Evolutionary conservation across 2,329 filamentous ascomycete species (phyloP), one percentile per base, ranked within the genome.

Genomic region (Arachnomyces sp.): DNA sequence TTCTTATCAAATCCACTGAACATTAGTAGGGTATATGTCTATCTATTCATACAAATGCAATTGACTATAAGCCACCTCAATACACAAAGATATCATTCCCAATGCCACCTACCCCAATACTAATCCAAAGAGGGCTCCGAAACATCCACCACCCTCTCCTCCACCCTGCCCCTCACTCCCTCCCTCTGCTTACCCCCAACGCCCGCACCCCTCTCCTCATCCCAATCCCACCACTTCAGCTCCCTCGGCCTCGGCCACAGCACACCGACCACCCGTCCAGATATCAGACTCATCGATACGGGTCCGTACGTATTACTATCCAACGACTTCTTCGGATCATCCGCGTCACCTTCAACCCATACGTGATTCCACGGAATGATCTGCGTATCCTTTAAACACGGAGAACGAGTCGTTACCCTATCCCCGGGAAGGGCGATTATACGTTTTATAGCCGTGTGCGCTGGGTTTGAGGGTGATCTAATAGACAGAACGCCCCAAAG

Each of bases 221-320:
- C 60, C 63, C 64, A 63, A 46, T 59, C 56, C 45, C 45, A 45
- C 61, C 58, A 65, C 37, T 55, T 51, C 40, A 63, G 49, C 54
- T 45, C 52, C 43, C 61, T 55, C 50, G 54, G 56, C 31, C 53
- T 48, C 30, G 86, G 87, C 66, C 77, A 82, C 40, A 94, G 57
- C 25, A 93, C 73, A 58, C 80, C 77, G 9, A 81, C 77, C 14
- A 89, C 79, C 53, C 73, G 79, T 0, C 89, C 89, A 29, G 80
- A 79, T 28, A 96, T 75, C 47, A 96, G 59, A 40, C 76, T 77
- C 48, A 77, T 77, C 16, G 84, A 82, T 35, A 93, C 79, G 4
- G 92, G 87, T 1, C 92, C 92, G 61, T 93, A 95, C 9, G 79
- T 79, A 63, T 94, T 94, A 62, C 88, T 94, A 65, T 98, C 92